Evolutionary conservation across 169 alveolate genomes (phyloP), one percentile per base, ranked within the genome.

Genomic region (Cryptosporidium canis): DNA sequence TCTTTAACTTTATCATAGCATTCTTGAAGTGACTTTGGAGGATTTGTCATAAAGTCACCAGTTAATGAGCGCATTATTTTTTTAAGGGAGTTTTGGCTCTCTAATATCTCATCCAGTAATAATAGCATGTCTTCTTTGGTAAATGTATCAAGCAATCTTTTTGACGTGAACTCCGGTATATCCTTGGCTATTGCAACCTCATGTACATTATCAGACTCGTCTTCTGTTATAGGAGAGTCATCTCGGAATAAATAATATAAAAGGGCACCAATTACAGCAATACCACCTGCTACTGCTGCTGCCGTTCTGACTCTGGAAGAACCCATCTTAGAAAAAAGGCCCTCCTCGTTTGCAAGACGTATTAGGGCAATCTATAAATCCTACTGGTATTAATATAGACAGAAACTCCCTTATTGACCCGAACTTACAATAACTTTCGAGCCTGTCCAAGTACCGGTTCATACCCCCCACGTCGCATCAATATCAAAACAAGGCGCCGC

Each of bases 31-130:
- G 43, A 55, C 7, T 31, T 58, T 16, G 87, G 87, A 16, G 87
- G 87, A 12, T 77, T 44, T 16, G 29, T 45, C n/a, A 39, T 58
- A 58, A 77, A 77, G 65, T 44, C 64, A 2, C 24, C 29, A n/a
- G 87, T 77, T 44, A 94, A 58, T 11, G 61, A 53, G 47, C 82
- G 67, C 83, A 94, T 91, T 29, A 94, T 64, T 39, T 83, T 83
- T 90, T 93, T 94, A 39, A 93, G 87, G 64, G 90, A 85, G 35
- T 94, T 92, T 65, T 94, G 96, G 39, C 91, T 83, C 58, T 67
- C 84, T 18, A 85, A 47, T 37, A 91, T 91, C 67, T 85, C 93
- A 18, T 82, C 84, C 29, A 91, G 90, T 37, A 91, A 77, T 29
- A 63, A 47, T 70, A 91, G 11, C 83, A 91, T 90, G 91, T 91